Evolutionary conservation across 352 stramenopile genomes (phyloP).

Genomic region (Blastocystis sp.): DNA sequence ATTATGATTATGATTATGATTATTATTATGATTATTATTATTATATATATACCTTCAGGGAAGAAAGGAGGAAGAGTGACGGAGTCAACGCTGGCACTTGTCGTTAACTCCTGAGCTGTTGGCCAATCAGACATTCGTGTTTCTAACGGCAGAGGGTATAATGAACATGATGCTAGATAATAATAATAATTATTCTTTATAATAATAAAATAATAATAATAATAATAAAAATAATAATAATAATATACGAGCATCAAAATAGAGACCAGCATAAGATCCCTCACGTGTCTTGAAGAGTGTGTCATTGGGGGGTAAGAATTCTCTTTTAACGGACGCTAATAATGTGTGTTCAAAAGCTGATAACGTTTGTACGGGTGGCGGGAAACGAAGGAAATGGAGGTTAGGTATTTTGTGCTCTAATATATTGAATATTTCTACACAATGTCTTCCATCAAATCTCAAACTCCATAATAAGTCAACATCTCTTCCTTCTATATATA

Average conservation of each 20-base stretch:
- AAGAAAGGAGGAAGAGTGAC: slow-evolving; percentile 5
- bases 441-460: slow-evolving; percentile 13
- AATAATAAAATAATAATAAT: too few relatives aligned
- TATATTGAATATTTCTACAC: slow-evolving; percentile 16
- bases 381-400: slow-evolving; percentile 12
- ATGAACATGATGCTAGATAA: neutral
- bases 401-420: slow-evolving; percentile 3
- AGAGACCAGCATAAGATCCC: slow-evolving; percentile 12
- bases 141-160: slow-evolving; percentile 3
- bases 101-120: neutral
- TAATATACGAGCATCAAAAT: neutral
- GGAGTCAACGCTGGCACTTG: slow-evolving; percentile 4
- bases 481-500: neutral
- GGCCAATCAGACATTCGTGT: slow-evolving; percentile 24
- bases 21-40: too few relatives aligned
- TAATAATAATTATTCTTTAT: neutral
- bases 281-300: slow-evolving; percentile 16
- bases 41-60: slow-evolving; percentile 39
- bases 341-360: slow-evolving; percentile 20
- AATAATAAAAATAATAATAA: too few relatives aligned
- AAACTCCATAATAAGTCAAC: slow-evolving; percentile 21
- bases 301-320: slow-evolving; percentile 18
- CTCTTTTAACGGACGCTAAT: neutral
- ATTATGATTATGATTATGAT: too few relatives aligned
- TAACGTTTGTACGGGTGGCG: neutral